Percentiles rank a stretch among this genome's conserved stretches.
Evolutionary conservation across 2,329 filamentous ascomycete species (phyloP).

Genomic region (Fusarium sublunatum): DNA sequence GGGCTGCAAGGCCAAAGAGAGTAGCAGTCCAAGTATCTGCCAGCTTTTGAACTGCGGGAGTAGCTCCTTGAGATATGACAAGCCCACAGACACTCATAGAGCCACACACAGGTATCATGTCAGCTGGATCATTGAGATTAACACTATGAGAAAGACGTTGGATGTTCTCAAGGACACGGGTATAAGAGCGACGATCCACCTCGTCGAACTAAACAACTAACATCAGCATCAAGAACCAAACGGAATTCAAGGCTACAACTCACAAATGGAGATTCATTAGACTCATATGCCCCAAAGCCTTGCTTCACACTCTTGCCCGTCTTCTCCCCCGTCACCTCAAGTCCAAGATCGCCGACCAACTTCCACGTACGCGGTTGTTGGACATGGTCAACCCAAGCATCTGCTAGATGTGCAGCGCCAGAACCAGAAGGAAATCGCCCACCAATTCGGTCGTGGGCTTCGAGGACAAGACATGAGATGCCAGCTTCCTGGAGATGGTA

Average conservation of each 20-base stretch:
- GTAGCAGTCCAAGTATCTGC: conserved; percentile 42
- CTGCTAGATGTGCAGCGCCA: conserved; percentile 30
- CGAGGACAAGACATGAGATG: conserved; percentile 40
- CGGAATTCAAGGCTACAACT: background rate
- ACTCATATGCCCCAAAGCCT: conserved; percentile 15
- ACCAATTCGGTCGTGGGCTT: conserved; percentile 29
- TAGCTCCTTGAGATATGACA: conserved; percentile 38
- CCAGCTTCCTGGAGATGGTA: conserved; percentile 39
- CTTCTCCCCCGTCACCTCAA: conserved; percentile 24
- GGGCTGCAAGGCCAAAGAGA: conserved; percentile 40
- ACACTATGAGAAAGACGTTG: conserved; percentile 34
- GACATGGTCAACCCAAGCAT: conserved; percentile 39
- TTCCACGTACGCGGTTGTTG: conserved; percentile 29
- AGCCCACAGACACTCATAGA: conserved; percentile 37
- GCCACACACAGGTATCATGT: conserved; percentile 31
- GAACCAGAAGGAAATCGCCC: conserved; percentile 27
- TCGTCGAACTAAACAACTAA: conserved; percentile 16
- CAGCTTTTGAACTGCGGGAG: conserved; percentile 17
- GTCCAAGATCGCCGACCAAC: conserved; percentile 13
- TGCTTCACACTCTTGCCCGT: conserved; percentile 14
- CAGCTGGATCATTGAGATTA: conserved; percentile 33
- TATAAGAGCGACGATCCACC: conserved; percentile 28
- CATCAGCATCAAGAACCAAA: background rate
- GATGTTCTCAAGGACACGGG: conserved; percentile 32
- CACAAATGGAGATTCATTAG: conserved; percentile 14